phyloP scores from a whole-genome alignment of 2,329 filamentous ascomycete species.

The Ophiostoma montium region DNA sequence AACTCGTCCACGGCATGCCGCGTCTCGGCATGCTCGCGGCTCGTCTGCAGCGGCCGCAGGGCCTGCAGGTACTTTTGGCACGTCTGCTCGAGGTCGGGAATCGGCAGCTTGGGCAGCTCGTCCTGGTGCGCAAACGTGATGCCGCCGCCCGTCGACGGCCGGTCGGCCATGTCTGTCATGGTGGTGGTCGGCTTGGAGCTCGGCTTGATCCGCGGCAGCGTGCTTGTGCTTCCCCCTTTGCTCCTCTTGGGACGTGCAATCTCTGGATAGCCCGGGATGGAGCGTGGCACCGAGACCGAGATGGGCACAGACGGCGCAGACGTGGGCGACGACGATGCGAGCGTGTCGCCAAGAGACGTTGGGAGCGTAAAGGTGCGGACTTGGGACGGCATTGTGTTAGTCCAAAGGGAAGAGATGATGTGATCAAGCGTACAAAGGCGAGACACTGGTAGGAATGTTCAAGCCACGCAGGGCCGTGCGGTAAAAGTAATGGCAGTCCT shows the following conservation, averaged over 20 bases:
- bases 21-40: slow-evolving; percentile 72
- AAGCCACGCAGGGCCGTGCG: slow-evolving; percentile 77
- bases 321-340: slow-evolving; percentile 36
- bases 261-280: slow-evolving; percentile 22
- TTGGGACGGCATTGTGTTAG: slow-evolving; percentile 40
- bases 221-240: slow-evolving; percentile 6
- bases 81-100: slow-evolving; percentile 70
- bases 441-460: slow-evolving; percentile 67
- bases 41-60: slow-evolving; percentile 65
- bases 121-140: slow-evolving; percentile 87
- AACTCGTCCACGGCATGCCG: slow-evolving; percentile 72
- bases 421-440: slow-evolving; percentile 53
- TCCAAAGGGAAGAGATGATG: neutral
- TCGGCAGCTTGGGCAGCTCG: slow-evolving; percentile 78
- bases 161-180: slow-evolving; percentile 19
- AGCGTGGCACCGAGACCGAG: slow-evolving; percentile 25
- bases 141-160: slow-evolving; percentile 44
- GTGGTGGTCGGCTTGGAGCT: slow-evolving; percentile 8
- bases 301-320: slow-evolving; percentile 14
- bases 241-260: slow-evolving; percentile 19
- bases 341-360: slow-evolving; percentile 56
- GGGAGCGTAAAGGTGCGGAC: slow-evolving; percentile 55
- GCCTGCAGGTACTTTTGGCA: slow-evolving; percentile 67
- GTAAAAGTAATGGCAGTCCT: slow-evolving; percentile 90
- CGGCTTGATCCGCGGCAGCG: slow-evolving; percentile 11